Conservation (phyloP, 2,329 filamentous ascomycete species). For the Trichoderma oligosporum region DNA sequence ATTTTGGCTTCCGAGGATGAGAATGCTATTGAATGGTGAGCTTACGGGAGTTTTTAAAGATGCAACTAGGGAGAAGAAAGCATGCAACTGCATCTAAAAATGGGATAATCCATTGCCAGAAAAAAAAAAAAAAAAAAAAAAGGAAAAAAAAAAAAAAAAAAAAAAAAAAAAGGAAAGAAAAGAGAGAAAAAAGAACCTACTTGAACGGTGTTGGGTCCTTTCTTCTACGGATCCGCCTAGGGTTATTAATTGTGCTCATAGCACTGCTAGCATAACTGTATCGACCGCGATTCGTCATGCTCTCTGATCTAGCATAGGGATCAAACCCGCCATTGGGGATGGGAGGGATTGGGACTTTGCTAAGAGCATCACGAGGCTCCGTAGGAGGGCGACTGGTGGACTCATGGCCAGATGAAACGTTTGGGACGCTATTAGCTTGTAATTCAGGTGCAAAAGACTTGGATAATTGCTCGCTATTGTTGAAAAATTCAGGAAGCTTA, state of each 20-base stretch:
- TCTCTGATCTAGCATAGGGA: constrained; percentile 79
- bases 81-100: too few species aligned
- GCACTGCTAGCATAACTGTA: constrained; percentile 95
- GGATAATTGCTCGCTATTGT: constrained; percentile 44
- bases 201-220: constrained; percentile 99
- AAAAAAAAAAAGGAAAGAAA: neutral
- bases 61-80: too few species aligned
- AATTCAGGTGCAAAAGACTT: constrained; percentile 50
- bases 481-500: constrained; percentile 52
- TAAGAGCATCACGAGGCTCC: constrained; percentile 44
- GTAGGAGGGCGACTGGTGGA: constrained; percentile 47
- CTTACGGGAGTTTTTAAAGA: neutral
- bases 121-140: too few species aligned
- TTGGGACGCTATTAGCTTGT: constrained; percentile 55
- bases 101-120: too few species aligned
- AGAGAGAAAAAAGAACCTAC: constrained; percentile 55
- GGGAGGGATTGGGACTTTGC: constrained; percentile 50
- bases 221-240: constrained; percentile 83
- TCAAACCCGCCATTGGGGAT: constrained; percentile 63
- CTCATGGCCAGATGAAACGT: constrained; percentile 27
- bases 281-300: constrained; percentile 93
- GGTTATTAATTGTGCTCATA: constrained; percentile 87
- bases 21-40: constrained; percentile 56
- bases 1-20: constrained; percentile 82
- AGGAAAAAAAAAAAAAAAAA: too few species aligned